Evolutionary conservation across 306 rosid species (phyloP).

Genomic region (Malus asiatica): DNA sequence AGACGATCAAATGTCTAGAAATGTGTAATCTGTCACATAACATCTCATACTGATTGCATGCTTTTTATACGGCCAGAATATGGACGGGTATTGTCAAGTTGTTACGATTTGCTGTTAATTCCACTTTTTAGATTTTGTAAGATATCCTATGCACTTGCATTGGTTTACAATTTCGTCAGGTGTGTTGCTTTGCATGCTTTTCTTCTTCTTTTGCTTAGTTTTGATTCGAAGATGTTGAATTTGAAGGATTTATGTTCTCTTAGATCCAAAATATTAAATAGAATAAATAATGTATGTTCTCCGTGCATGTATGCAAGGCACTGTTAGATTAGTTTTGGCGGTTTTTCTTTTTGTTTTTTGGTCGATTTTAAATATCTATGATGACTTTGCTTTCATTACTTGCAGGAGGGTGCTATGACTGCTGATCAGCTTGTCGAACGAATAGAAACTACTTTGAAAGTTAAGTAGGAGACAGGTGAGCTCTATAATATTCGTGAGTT

Average conservation of each 20-base stretch:
- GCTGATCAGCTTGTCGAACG: conserved; percentile 70
- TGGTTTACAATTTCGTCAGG: not conserved
- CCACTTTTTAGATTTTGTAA: not conserved
- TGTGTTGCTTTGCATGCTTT: not conserved
- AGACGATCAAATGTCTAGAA: not conserved
- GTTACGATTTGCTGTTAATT: not conserved
- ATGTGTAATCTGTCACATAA: not conserved
- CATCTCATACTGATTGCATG: not conserved
- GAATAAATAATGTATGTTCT: not conserved
- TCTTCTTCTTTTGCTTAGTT: not conserved
- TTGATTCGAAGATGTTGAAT: not conserved
- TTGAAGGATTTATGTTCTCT: not conserved
- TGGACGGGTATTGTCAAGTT: not conserved
- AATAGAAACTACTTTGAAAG: conserved; percentile 57
- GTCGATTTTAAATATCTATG: not conserved
- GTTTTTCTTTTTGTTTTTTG: not conserved
- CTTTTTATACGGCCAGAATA: not conserved
- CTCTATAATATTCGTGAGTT: not conserved
- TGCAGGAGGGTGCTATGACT: conserved; percentile 84
- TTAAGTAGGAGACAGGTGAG: conserved; percentile 52
- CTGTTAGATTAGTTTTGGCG: not conserved
- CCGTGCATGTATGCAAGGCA: not conserved
- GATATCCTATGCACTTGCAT: not conserved
- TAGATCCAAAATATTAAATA: not conserved
- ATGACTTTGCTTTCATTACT: not conserved